Base-by-base conservation (phyloP, 2,329 filamentous ascomycete species). In the Didymella exigua region DNA sequence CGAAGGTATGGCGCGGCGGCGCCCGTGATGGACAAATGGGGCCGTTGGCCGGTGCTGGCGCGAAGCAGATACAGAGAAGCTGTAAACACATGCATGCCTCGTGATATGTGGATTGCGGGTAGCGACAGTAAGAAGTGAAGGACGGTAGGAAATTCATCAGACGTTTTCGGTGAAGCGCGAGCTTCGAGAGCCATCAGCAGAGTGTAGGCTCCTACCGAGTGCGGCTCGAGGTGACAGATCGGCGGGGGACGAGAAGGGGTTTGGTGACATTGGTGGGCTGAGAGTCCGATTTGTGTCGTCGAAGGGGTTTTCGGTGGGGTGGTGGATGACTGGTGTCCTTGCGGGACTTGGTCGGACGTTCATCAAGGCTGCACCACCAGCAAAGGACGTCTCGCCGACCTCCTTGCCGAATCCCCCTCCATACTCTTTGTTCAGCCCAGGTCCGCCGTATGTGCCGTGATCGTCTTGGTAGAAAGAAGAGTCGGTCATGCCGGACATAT, bases 291-390 rank as follows among this genome's bases (percentile, higher is more conserved):
- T 67, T 16, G 60, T 53, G 44, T 66, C 61, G 48, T 66, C 69
- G 10, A 66, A 61, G 21, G 68, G 63, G 33, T 56, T 62, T 7
- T 72, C 69, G 21, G 70, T 68, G 1, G 71, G 64, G 44, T 81
- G 77, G 54, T 84, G 81, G 53, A 83, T 82, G 14, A 88, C 76
- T 1, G 87, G 84, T 3, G 84, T 86, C 49, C 86, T 82, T 16
- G 83, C 85, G 14, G 87, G 87, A n/a, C 87, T 84, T n/a, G 84
- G 81, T 11, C 64, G 60, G 16, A 68, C 54, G 43, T 61, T 68
- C 63, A 67, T 68, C 1, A 51, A 62, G 27, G 63, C 67, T 18
- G 64, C 60, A n/a, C 58, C 62, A 13, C 64, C 69, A 19, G 58
- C 43, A 13, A 45, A 50, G 47, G 66, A 44, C 18, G 56, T 49